Evolutionary conservation across 768 basidiomycete genomes (phyloP), one percentile per base, ranked within the genome.

Genomic region (Coprinellus micaceus): DNA sequence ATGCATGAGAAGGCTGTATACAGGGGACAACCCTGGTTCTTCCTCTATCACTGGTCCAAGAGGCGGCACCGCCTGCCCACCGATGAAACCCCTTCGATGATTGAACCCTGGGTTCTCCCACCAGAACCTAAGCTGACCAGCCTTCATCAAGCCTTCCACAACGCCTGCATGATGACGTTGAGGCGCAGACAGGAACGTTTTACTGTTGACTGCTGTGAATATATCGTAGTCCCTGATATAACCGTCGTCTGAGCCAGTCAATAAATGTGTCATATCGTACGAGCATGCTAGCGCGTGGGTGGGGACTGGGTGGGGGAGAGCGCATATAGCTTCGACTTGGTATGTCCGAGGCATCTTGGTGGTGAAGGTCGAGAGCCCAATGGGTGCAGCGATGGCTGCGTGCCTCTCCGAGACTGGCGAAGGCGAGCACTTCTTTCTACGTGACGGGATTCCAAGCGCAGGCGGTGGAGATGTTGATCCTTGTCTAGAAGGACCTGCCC

Each of bases 191-290:
- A 97, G 78, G 63, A 91, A 87, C 33, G 82, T 83, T 66, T 91
- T 90, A 54, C 94, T 86, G 67, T 98, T 98, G 39, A 93, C 87
- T 37, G 90, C 85, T 39, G 88, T 68, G 71, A 92, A 97, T 47
- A 96, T 82, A 69, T 98, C 93, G 72, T 95, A 98, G 73, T 91
- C 82, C 36, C 94, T 84, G 43, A 98, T 88, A 62, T 92, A 94
- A 9, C 94, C 95, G 67, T 98, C 94, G 61, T 96, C 89, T 12
- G 90, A 91, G 33, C 94, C 94, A 13, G 95, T 95, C 29, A 96
- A 70, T 21, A 97, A 76, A 67, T 94, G 91, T 19, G 89, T 84
- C 82, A 95, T 84, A 71, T 94, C 96, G 25, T 82, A 71, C 0
- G 93, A 94, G 3, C 89, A 78, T 10, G 94, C 89, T 12, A 98